Base-by-base conservation (phyloP, 495 filamentous ascomycete species). In the Penicillium bovifimosum region DNA sequence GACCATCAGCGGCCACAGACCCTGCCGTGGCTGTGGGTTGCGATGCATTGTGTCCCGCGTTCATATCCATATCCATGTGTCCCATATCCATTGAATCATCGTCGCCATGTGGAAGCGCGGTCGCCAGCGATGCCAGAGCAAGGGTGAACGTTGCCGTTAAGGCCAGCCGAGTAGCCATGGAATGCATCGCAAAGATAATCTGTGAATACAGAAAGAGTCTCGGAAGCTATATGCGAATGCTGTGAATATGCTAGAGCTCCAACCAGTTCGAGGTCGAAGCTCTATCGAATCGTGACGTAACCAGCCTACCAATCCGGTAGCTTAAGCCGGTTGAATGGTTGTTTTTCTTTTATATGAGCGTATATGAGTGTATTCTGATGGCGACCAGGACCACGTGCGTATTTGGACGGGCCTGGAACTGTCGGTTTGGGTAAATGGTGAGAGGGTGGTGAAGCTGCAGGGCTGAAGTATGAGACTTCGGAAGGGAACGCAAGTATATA, bases 61-160 rank as follows among this genome's bases (percentile, higher is more conserved):
- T 44, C 52, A 65, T 63, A 52, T 65, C 68, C 61, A 74, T 71
- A 35, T 66, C 61, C 68, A 72, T 76, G 50, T 64, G 74, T 29
- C 58, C 64, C 60, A 67, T 73, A 26, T 64, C 55, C 58, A 62
- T 66, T 3, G 54, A 55, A 27, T 73, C 58, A 32, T 71, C 68
- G 50, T 69, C 66, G 11, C 63, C 70, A 50, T 73, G 72, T 9
- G 72, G 62, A 24, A 68, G 48, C 34, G 66, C 74, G 36, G 54
- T 67, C 17, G 65, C 68, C 41, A 73, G 40, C 11, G 63, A 62
- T 31, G 63, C 62, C 50, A 76, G 29, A 18, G 65, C 61, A 8
- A 43, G 26, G 1, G 24, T 17, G 34, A 48, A 7, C 17, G 67
- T 43, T 40, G 69, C 68, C 53, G 58, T 65, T 7, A 69, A 52